Evolutionary conservation across 495 filamentous ascomycete genomes (phyloP).

Genomic region (Penicillium tannophilum): DNA sequence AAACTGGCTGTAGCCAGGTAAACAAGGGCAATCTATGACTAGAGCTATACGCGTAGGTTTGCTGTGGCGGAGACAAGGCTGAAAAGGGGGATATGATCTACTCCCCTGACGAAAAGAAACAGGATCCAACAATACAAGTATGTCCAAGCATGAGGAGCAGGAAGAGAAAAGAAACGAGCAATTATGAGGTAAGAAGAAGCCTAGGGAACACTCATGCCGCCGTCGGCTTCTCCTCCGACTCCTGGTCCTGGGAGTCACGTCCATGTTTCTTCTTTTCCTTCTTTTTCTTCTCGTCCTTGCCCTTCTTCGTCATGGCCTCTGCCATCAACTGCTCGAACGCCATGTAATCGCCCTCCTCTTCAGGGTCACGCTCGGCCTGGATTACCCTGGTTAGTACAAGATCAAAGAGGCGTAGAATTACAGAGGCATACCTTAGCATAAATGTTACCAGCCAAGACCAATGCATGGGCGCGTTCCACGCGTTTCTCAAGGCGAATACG

Average conservation of each 20-base stretch:
- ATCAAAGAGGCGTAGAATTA: neutral
- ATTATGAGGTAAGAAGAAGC: neutral
- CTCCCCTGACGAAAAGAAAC: conserved; percentile 16
- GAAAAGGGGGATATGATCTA: conserved; percentile 12
- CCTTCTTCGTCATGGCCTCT: conserved; percentile 92
- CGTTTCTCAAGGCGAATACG: conserved; percentile 79
- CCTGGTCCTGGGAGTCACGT: conserved; percentile 12
- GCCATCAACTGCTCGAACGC: conserved; percentile 98
- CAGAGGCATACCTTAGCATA: conserved; percentile 70
- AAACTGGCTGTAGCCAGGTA: conserved; percentile 13
- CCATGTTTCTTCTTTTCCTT: conserved; percentile 62
- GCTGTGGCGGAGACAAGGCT: conserved; percentile 5
- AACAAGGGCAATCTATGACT: conserved; percentile 26
- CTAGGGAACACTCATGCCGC: conserved; percentile 12
- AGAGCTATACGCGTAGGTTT: conserved; percentile 12
- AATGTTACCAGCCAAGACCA: conserved; percentile 85
- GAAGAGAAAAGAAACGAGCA: conserved; percentile 1
- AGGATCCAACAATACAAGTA: conserved; percentile 2
- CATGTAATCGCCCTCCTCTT: conserved; percentile 98
- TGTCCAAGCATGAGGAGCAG: neutral
- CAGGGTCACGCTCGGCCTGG: conserved; percentile 86
- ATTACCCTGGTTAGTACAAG: conserved; percentile 6
- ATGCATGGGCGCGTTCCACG: conserved; percentile 84
- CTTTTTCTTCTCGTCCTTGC: conserved; percentile 76
- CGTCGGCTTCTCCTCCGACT: conserved; percentile 14